Evolutionary conservation across 1,284 basidiomycete species (phyloP).

Genomic region (Microbotryum silenes-acaulis): DNA sequence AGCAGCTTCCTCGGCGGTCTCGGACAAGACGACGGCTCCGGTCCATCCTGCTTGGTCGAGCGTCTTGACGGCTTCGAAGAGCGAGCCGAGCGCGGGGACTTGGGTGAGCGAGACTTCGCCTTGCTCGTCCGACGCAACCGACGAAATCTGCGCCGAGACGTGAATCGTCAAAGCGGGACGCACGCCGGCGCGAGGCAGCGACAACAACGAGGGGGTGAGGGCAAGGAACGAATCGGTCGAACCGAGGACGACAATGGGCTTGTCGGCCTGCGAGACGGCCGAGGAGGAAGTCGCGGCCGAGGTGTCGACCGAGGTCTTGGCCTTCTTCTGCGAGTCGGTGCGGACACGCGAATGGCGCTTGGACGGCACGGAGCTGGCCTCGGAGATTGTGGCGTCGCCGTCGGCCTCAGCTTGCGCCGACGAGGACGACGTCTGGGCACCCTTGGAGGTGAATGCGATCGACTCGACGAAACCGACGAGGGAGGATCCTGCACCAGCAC

Average conservation of each 20-base stretch:
- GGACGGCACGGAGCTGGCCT: constrained; percentile 1
- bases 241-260: constrained; percentile 41
- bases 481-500: constrained; percentile 73
- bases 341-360: constrained; percentile 7
- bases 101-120: constrained; percentile 55
- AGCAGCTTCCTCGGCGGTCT: constrained; percentile 64
- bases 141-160: constrained; percentile 30
- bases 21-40: constrained; percentile 69
- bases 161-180: constrained; percentile 50
- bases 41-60: constrained; percentile 37
- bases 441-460: constrained; percentile 45
- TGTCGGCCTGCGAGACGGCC: constrained; percentile 8
- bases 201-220: constrained; percentile 68
- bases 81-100: constrained; percentile 51
- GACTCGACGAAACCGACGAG: constrained; percentile 62
- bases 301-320: neutral
- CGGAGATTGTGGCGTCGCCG: neutral
- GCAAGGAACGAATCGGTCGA: constrained; percentile 49
- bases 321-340: constrained; percentile 9
- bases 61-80: constrained; percentile 43
- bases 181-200: constrained; percentile 54
- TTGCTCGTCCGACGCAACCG: constrained; percentile 67
- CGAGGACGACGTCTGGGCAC: constrained; percentile 55
- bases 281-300: neutral
- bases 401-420: constrained; percentile 43